These are phyloP conservation scores for Populus hybrid DNA, from an alignment of 441 rosid species.

Conservation along the genomic window DNA sequence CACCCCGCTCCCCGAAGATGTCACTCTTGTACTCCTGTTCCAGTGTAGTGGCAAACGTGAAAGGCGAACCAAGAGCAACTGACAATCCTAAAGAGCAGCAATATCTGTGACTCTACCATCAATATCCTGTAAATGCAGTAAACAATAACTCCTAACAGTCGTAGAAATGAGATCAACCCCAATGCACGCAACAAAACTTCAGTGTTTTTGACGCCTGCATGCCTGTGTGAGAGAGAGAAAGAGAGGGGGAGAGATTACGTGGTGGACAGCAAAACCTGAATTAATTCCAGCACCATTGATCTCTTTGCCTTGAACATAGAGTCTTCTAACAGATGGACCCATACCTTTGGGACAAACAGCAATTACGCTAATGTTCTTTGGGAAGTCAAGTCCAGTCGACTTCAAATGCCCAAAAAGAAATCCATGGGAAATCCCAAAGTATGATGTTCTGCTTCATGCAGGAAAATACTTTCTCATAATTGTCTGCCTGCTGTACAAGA, in stretches of 20 bases:
- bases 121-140: constrained; percentile 53
- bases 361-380: constrained; percentile 71
- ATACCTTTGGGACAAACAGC: constrained; percentile 93
- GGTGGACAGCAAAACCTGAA: too few species aligned
- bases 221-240: constrained; percentile 1
- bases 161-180: background rate
- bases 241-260: background rate
- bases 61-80: constrained; percentile 95
- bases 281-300: too few species aligned
- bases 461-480: too few species aligned
- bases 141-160: background rate
- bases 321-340: constrained; percentile 94
- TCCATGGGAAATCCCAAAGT: too few species aligned
- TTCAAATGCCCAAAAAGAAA: too few species aligned
- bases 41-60: constrained; percentile 89
- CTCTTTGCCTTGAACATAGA: constrained; percentile 33
- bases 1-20: constrained; percentile 95
- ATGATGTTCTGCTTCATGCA: too few species aligned
- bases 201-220: too few species aligned
- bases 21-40: constrained; percentile 98
- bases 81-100: constrained; percentile 97
- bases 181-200: background rate
- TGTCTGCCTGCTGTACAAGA: too few species aligned
- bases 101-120: constrained; percentile 79
- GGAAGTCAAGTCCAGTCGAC: too few species aligned